These are phyloP conservation scores for Dryas drummondii DNA, from an alignment of 306 rosid species.

Conservation along the genomic window DNA sequence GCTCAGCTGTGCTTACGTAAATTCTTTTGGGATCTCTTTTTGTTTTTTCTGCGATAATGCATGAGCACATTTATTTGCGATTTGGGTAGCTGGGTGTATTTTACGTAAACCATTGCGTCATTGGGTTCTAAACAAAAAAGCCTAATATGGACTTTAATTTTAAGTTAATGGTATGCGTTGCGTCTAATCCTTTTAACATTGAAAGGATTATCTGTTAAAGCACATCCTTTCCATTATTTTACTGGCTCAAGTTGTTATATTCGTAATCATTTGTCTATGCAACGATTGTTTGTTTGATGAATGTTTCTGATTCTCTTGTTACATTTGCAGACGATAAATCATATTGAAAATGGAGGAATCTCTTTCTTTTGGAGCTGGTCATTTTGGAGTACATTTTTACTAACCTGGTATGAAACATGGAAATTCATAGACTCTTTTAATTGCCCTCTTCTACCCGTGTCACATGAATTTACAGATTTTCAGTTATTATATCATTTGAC, in stretches of 20 bases:
- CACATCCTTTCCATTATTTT: not conserved
- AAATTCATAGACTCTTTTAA: conserved; percentile 15
- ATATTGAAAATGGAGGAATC: conserved; percentile 64
- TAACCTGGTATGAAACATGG: conserved; percentile 63
- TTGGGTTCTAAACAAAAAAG: not conserved
- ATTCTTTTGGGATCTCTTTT: not conserved
- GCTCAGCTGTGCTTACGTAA: not conserved
- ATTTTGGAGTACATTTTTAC: conserved; percentile 90
- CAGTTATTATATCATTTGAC: conserved; percentile 7
- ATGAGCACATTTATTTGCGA: not conserved
- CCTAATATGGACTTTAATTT: not conserved
- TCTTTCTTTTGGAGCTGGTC: conserved; percentile 99
- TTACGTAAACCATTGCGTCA: not conserved
- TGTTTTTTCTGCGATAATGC: not conserved
- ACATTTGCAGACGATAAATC: conserved; percentile 57
- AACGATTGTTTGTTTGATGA: conserved; percentile 3
- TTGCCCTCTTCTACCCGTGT: conserved; percentile 1
- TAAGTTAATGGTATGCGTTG: not conserved
- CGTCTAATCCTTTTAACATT: not conserved
- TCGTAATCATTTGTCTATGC: not conserved
- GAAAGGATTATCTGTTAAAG: not conserved
- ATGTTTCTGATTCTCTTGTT: conserved; percentile 17
- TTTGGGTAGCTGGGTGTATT: not conserved
- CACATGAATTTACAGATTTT: not conserved
- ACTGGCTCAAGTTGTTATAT: not conserved